Base-by-base conservation (phyloP, 345 rosid genomes). In the Brassica napus region DNA sequence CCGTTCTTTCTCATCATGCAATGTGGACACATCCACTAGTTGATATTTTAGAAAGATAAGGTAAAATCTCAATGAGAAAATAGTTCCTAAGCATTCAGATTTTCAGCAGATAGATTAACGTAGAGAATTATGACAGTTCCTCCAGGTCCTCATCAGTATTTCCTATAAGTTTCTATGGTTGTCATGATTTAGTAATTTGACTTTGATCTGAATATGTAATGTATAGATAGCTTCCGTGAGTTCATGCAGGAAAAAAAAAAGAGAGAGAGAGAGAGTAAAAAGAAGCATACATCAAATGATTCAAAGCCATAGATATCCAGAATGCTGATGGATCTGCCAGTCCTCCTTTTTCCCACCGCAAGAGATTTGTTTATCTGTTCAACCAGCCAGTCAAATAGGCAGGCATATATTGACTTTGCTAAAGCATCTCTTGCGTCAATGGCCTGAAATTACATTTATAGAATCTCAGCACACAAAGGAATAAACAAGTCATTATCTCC, bases 301-400 rank as follows among this genome's bases (percentile, higher is more conserved):
- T 95, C 99, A 85, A 95, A 95, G 82, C 99, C 99, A 86, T 95
- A 95, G 31, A 93, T 93, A 85, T 95, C 99, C 72, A 95, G 96
- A 86, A 95, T 95, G 87, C 98, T 93, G 75, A 95, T 93, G 60
- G 98, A 93, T 90, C 99, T 88, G 73, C 99, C 97, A 8, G 97
- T 89, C 75, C 91, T 84, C 69, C 87, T 84, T 82, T 95, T 93
- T 75, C 99, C 98, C 79, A 90, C 98, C 9, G 89, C 93, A 60
- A 95, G 94, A 65, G 99, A 90, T 69, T 86, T 93, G 85, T 95
- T 95, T 61, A 95, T 89, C 86, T 91, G 99, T 79, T 88, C 92
- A 15, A 91, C 97, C 70, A 93, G 83, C 99, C 98, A 95, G 52
- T 95, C 97, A 75, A 95, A 95, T 76, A 95, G 83, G 76, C 90